Evolutionary conservation across 176 grass and related monocot genomes (phyloP), one percentile per base, ranked within the genome.

Genomic region (Oryza coarctata): DNA sequence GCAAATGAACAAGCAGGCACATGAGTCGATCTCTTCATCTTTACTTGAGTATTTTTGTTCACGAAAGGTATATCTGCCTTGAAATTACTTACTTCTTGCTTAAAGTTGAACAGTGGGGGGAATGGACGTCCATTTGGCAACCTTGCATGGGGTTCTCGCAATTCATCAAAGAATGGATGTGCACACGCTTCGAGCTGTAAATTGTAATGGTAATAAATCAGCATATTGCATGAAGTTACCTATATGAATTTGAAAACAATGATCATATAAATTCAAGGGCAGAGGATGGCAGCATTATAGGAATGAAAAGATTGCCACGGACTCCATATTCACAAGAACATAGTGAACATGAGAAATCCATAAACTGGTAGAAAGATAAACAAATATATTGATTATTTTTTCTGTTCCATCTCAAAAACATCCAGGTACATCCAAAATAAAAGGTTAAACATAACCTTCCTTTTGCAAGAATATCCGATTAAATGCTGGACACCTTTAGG

Each of bases 81-180:
- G 9, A 88, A 85, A 69, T 20, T 64, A 73, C 92, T 87, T 89
- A 94, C 92, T 84, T 94, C 92, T 62, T 89, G 92, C 66, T 91
- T 94, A 66, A 94, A 94, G 84, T 91, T 88, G 68, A 94, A 91
- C 12, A 94, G 80, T 36, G 80, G 86, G 82, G 92, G 92, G 36
- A 94, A 88, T 78, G 86, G 89, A 2, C 92, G 86, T 29, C 92
- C 92, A 84, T 91, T 94, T 82, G 92, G 89, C 72, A 94, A 89
- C 43, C 74, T 85, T 33, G 92, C 89, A 85, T 91, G 84, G 41
- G 88, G 89, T 44, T 91, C 89, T 66, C 92, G 79, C 76, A 94
- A 74, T 33, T 94, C 92, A 85, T 94, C 92, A 84, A 94, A 94
- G 71, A 94, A 94, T 0, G 88, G 63, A 71, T 94, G 92, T 2